Evolutionary conservation across 257 asterid genomes (phyloP).

Genomic region (Solanum chmielewskii): DNA sequence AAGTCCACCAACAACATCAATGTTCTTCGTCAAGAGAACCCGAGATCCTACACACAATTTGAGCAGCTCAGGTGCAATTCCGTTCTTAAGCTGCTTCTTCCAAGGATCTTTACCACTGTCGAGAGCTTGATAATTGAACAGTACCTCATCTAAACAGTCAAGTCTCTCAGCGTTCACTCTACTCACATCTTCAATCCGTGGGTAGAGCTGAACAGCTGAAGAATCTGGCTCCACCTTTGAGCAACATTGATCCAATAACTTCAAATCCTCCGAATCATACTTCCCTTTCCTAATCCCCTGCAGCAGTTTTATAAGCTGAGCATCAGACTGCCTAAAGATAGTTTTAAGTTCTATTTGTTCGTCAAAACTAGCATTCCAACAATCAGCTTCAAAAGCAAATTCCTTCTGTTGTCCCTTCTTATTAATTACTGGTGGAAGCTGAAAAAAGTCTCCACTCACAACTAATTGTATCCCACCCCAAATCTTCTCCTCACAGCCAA

Average conservation of each 20-base stretch:
- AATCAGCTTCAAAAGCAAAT: slow-evolving; percentile 60
- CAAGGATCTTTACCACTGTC: slow-evolving; percentile 34
- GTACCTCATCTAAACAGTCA: slow-evolving; percentile 21
- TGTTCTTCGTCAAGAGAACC: slow-evolving; percentile 54
- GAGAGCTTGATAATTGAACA: slow-evolving; percentile 33
- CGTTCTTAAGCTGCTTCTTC: slow-evolving; percentile 37
- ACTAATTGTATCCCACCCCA: slow-evolving; percentile 87
- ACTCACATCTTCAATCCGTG: slow-evolving; percentile 43
- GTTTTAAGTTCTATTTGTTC: slow-evolving; percentile 43
- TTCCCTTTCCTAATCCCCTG: slow-evolving; percentile 54
- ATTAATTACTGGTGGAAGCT: slow-evolving; percentile 43
- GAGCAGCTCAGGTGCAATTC: slow-evolving; percentile 50
- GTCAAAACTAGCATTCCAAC: slow-evolving; percentile 50
- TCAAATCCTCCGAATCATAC: slow-evolving; percentile 25
- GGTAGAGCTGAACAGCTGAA: slow-evolving; percentile 56
- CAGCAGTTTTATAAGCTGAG: slow-evolving; percentile 36
- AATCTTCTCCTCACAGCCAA: slow-evolving; percentile 1
- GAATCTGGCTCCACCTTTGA: slow-evolving; percentile 51
- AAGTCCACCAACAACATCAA: slow-evolving; percentile 24
- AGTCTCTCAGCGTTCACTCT: slow-evolving; percentile 38
- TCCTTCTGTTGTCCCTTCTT: slow-evolving; percentile 13
- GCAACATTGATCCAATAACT: slow-evolving; percentile 44
- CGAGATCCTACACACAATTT: slow-evolving; percentile 57
- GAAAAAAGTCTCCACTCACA: slow-evolving; percentile 74
- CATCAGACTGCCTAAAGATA: slow-evolving; percentile 56